Evolutionary conservation across 371 early-diverging fungal genomes (phyloP).

Genomic region (Coemansia sp.): DNA sequence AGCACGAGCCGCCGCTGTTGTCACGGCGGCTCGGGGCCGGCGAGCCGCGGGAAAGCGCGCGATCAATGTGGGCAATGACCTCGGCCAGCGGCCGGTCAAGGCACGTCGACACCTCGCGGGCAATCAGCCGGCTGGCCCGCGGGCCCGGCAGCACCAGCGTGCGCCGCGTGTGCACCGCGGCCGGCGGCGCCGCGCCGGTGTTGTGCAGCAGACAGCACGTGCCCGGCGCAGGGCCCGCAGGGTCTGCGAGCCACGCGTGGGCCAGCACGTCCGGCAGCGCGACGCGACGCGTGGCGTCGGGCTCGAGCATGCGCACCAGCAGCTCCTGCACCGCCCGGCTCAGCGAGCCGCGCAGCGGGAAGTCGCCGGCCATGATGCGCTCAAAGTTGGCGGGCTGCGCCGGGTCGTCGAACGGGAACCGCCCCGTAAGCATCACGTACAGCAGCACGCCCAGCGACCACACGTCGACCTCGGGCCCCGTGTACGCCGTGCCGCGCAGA

Average conservation of each 20-base stretch:
- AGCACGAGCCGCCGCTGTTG: background rate
- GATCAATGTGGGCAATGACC: constrained; percentile 35
- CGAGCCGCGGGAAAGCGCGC: constrained; percentile 20
- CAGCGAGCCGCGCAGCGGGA: constrained; percentile 35
- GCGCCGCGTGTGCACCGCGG: constrained; percentile 28
- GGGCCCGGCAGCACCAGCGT: constrained; percentile 39
- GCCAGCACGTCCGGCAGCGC: constrained; percentile 48
- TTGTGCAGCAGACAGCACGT: constrained; percentile 21
- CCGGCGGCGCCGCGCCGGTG: background rate
- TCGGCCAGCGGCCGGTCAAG: constrained; percentile 42
- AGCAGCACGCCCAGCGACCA: constrained; percentile 92
- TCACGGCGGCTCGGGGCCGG: background rate
- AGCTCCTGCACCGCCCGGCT: constrained; percentile 47
- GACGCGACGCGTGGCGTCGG: constrained; percentile 45
- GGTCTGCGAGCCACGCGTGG: constrained; percentile 51
- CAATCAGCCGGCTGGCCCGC: constrained; percentile 24
- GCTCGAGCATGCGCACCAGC: constrained; percentile 54
- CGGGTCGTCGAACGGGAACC: constrained; percentile 76
- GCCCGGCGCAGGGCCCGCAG: constrained; percentile 3
- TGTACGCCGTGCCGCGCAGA: constrained; percentile 75
- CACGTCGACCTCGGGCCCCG: constrained; percentile 88
- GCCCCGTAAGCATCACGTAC: constrained; percentile 81
- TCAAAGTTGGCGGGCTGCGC: constrained; percentile 48
- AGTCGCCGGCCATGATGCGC: constrained; percentile 51
- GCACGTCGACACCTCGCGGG: constrained; percentile 45